phyloP scores from a whole-genome alignment of 306 rosid genomes.

The Cicer pinnatifidum region DNA sequence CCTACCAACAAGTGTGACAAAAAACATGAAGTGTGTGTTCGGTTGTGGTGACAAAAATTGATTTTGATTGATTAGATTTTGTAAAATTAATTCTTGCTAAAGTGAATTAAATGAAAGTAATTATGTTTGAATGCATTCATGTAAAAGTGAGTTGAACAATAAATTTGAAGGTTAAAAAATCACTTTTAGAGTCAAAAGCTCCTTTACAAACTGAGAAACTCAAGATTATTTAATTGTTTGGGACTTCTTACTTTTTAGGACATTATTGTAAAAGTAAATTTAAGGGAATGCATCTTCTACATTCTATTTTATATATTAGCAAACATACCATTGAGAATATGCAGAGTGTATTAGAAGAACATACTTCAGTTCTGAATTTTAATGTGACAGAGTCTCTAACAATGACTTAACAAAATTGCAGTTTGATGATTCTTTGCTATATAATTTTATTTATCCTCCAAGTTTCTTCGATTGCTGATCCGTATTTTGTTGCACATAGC shows the following conservation, averaged over 20 bases:
- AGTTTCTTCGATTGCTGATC: slow-evolving; percentile 42
- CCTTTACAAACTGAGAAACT: slow-evolving; percentile 4
- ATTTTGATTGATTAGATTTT: no score
- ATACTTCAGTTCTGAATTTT: slow-evolving; percentile 20
- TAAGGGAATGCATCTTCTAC: slow-evolving; percentile 28
- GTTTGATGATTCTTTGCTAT: slow-evolving; percentile 9
- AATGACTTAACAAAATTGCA: slow-evolving; percentile 1
- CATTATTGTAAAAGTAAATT: neutral
- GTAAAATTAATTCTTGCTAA: no score
- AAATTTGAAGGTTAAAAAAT: no score
- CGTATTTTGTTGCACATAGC: slow-evolving; percentile 60
- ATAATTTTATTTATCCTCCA: neutral
- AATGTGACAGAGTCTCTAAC: slow-evolving; percentile 8
- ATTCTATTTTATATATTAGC: slow-evolving; percentile 10
- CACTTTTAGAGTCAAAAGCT: no score
- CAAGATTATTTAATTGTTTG: slow-evolving; percentile 3
- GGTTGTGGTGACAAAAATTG: no score
- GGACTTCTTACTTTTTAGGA: neutral
- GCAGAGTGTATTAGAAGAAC: slow-evolving; percentile 28
- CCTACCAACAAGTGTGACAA: neutral
- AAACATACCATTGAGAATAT: neutral
- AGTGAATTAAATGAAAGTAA: no score
- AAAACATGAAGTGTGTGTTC: neutral
- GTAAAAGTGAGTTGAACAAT: no score
- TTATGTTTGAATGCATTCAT: no score